Base-by-base conservation (phyloP, 257 asterid species). In the Salvia hispanica region DNA sequence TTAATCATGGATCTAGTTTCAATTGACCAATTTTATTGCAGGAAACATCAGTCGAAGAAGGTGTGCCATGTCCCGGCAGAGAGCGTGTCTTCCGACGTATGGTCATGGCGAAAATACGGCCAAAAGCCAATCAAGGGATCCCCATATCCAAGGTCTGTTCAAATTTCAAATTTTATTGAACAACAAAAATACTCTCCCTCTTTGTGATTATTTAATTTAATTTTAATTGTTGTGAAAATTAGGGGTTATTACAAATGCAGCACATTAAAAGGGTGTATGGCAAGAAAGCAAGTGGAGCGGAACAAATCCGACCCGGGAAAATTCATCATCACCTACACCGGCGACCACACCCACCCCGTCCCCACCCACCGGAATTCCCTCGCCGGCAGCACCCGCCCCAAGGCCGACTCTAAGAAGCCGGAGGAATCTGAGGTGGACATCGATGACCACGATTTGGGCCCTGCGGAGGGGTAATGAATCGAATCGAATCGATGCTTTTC, bases 51-150 rank as follows among this genome's bases (percentile, higher is more conserved):
- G 67, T 54, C 79, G 85, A 92, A 92, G 87, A 89, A 72, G 79
- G 95, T 89, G 13, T 84, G 92, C 39, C 91, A 87, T 76, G 86
- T 92, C 3, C 76, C 93, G 5, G 95, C 90, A 36, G 98, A 89
- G 68, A 81, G 79, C 72, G 74, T 83, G 70, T 83, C 98, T 66
- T 86, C 96, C 21, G 98, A 92, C 55, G 71, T 74, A 70, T 92
- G 96, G 97, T 92, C 97, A 51, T 92, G 98, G 98, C 83, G 98
- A 75, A 92, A 92, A 83, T 92, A 92, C 75, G 98, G 98, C 40
- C 98, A 92, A 71, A 90, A 89, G 72, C 98, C 96, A 66, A 92
- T 92, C 61, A 90, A 92, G 79, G 97, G 98, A 64, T 92, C 96
- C 0, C 96, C 96, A 37, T 87, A 89, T 76, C 96, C 96, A 46